A percentile compares a stretch with the other conserved stretches of the same genome.
These are phyloP conservation scores for Boletus tomentosulus DNA, from an alignment of 768 basidiomycete species.

Conservation along the genomic window DNA sequence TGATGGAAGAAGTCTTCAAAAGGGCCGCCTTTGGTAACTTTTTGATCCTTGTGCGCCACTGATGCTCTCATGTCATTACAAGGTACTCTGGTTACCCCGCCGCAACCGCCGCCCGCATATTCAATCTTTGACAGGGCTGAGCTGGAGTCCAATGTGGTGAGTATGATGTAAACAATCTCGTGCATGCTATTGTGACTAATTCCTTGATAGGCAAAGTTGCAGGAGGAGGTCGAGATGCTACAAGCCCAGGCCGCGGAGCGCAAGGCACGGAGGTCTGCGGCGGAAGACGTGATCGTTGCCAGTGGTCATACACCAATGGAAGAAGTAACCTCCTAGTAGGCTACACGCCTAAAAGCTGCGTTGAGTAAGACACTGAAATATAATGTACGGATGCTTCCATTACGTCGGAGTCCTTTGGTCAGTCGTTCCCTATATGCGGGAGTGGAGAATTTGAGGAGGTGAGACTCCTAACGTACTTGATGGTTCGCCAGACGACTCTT, in stretches of 20 bases:
- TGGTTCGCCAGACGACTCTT: neutral
- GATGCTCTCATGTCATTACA: neutral
- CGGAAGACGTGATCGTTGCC: constrained; percentile 28
- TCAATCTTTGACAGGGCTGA: constrained; percentile 58
- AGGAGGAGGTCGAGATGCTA: constrained; percentile 54
- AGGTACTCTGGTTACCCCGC: constrained; percentile 44
- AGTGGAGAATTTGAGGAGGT: neutral
- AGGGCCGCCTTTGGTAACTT: constrained; percentile 59
- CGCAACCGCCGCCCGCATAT: constrained; percentile 47
- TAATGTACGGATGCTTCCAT: neutral
- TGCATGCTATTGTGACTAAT: neutral
- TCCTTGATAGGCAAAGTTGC: constrained; percentile 46
- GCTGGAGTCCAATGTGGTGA: constrained; percentile 52
- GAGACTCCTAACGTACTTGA: neutral
- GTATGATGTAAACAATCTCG: constrained; percentile 16
- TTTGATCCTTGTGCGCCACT: neutral
- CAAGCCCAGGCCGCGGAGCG: constrained; percentile 47
- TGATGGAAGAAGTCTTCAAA: constrained; percentile 80
- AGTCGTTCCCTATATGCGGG: neutral
- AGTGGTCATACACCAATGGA: constrained; percentile 32
- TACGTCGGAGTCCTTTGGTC: neutral
- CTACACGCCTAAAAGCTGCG: neutral
- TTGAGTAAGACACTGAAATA: neutral
- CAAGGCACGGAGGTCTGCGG: constrained; percentile 29
- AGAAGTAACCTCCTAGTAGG: constrained; percentile 17